Conservation (phyloP, 331 rosid genomes). For the Acacia pycnantha region DNA sequence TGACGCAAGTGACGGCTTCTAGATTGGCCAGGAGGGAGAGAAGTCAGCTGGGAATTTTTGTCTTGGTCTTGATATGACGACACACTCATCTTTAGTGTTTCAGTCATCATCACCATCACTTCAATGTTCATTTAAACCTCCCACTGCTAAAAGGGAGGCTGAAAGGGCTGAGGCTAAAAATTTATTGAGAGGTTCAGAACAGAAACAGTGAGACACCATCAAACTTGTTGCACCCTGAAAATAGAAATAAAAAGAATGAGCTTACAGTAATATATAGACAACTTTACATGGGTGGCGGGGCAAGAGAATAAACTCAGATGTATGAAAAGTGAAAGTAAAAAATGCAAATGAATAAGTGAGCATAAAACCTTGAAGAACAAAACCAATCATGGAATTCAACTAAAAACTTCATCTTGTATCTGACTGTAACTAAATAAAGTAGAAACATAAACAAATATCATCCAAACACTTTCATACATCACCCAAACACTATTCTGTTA, state of each 20-base stretch:
- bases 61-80: slow-evolving; percentile 39
- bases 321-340: neutral
- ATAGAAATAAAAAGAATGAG: slow-evolving; percentile 19
- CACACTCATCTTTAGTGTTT: slow-evolving; percentile 37
- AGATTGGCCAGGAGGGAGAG: slow-evolving; percentile 26
- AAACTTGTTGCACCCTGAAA: slow-evolving; percentile 35
- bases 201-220: slow-evolving; percentile 7
- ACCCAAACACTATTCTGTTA: neutral
- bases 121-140: slow-evolving; percentile 38
- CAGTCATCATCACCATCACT: slow-evolving; percentile 47
- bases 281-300: neutral
- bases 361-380: neutral
- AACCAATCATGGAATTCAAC: slow-evolving; percentile 13
- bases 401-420: neutral
- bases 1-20: slow-evolving; percentile 48
- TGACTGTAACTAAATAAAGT: neutral
- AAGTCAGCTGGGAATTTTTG: slow-evolving; percentile 33
- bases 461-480: neutral
- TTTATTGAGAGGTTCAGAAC: slow-evolving; percentile 8
- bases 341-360: neutral
- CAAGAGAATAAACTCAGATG: neutral
- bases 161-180: slow-evolving; percentile 11
- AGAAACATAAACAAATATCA: too few relatives aligned
- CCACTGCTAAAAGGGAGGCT: slow-evolving; percentile 21
- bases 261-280: slow-evolving; percentile 14